Evolutionary conservation across 2,329 filamentous ascomycete genomes (phyloP), one percentile per base, ranked within the genome.

Genomic region (Monosporascus sp.): DNA sequence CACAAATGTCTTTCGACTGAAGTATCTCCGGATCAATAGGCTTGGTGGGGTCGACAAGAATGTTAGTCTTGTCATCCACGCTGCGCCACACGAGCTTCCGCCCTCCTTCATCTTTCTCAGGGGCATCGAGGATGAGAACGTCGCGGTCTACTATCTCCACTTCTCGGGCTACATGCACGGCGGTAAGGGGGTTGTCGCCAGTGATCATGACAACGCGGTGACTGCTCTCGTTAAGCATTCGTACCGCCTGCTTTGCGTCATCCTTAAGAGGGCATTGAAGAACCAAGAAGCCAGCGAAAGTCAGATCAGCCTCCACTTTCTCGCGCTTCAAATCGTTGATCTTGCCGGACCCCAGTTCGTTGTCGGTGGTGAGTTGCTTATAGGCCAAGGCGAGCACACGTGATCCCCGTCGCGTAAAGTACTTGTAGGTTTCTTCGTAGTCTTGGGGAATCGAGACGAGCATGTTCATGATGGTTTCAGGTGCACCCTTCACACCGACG

Each of bases 181-280:
- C 94, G 41, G 94, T 99, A 50, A 99, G 80, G 14, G 94, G 93
- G 70, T 99, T 99, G 71, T 99, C 94, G 68, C 94, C 94, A 55
- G 94, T 99, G 61, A 99, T 99, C 94, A 99, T 99, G 63, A 99
- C 89, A 47, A 96, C 91, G 63, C 94, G 90, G 72, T 99, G 94
- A 74, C 92, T 97, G 73, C 93, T 97, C 77, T 99, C 94, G 68
- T 97, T 99, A 63, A 99, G 81, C 91, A 97, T 97, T 60, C 88
- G 90, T 41, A 99, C 90, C 40, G 94, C 86, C 69, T 94, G 87
- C 73, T 95, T 89, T 47, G 94, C 94, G 70, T 99, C 94, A 26
- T 96, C 92, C 74, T 99, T 99, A 53, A 99, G 79, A 5, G 94
- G 94, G 65, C 91, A 97, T 70, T 97, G 93, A 31, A 99, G 78